Evolutionary conservation across 176 grass and related monocot species (phyloP).

Genomic region (Aegilops sharonensis): DNA sequence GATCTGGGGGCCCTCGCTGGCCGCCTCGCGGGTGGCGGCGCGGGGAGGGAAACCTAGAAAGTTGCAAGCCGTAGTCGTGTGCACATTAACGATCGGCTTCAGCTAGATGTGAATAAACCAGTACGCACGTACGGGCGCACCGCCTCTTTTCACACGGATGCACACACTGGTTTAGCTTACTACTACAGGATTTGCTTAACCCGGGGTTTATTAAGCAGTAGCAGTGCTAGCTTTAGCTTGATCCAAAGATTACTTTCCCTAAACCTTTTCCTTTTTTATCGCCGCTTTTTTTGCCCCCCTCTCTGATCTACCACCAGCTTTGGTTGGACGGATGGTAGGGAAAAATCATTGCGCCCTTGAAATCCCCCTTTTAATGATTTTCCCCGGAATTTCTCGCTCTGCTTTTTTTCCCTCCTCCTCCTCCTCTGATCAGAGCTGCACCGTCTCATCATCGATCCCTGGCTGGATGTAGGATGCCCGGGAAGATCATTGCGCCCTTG

Average conservation of each 20-base stretch:
- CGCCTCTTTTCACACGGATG: not conserved
- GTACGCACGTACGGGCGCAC: constrained; percentile 6
- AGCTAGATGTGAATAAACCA: constrained; percentile 24
- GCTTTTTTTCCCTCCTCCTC: not conserved
- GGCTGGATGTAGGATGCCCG: not conserved
- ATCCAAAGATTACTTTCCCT: constrained; percentile 44
- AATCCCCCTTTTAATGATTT: constrained; percentile 21
- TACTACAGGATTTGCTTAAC: not conserved
- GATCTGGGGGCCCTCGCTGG: too few species aligned
- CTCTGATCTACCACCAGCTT: constrained; percentile 40
- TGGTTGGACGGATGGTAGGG: constrained; percentile 16
- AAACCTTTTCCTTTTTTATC: constrained; percentile 26
- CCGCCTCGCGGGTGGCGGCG: too few species aligned
- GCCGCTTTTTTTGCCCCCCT: not conserved
- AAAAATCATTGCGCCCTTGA: constrained; percentile 66
- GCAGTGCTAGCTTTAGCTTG: not conserved
- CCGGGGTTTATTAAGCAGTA: not conserved
- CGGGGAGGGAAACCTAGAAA: too few species aligned
- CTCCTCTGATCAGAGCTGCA: constrained; percentile 30
- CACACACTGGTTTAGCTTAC: not conserved
- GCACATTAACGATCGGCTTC: not conserved
- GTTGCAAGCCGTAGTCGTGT: too few species aligned
- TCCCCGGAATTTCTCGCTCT: not conserved
- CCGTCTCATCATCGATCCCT: constrained; percentile 18
- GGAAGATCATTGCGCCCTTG: constrained; percentile 50